Conservation (phyloP, 2,329 filamentous ascomycete species). For the Fusarium compactum region DNA sequence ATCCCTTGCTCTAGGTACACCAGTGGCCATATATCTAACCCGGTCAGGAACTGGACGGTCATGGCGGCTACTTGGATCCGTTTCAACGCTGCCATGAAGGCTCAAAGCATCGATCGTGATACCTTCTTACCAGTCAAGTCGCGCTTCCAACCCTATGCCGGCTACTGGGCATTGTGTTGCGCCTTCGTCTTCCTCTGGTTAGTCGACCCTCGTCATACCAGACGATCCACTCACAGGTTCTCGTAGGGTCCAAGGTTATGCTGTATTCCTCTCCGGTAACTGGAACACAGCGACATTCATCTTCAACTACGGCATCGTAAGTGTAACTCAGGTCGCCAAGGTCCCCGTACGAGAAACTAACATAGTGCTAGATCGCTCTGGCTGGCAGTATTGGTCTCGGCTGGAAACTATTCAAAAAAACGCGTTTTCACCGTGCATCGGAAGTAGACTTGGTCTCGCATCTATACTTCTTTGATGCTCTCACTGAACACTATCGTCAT, state of each 20-base stretch:
- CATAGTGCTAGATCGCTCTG: neutral
- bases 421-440: neutral
- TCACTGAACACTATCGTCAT: neutral
- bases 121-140: neutral
- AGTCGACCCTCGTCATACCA: rapidly evolving
- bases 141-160: neutral
- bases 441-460: neutral
- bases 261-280: neutral
- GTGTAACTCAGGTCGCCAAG: rapidly evolving
- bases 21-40: too few species aligned
- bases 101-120: neutral
- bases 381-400: neutral
- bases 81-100: neutral
- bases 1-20: too few species aligned
- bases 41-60: neutral
- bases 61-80: constrained; percentile 1
- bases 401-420: neutral
- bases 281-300: neutral
- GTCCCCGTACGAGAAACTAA: neutral
- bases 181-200: neutral
- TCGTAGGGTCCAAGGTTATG: neutral
- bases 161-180: neutral
- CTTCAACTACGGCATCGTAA: neutral
- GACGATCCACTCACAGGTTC: too few species aligned
- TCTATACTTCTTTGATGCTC: neutral